phyloP scores from a whole-genome alignment of 495 filamentous ascomycete genomes.

The Lepidopterella palustris region DNA sequence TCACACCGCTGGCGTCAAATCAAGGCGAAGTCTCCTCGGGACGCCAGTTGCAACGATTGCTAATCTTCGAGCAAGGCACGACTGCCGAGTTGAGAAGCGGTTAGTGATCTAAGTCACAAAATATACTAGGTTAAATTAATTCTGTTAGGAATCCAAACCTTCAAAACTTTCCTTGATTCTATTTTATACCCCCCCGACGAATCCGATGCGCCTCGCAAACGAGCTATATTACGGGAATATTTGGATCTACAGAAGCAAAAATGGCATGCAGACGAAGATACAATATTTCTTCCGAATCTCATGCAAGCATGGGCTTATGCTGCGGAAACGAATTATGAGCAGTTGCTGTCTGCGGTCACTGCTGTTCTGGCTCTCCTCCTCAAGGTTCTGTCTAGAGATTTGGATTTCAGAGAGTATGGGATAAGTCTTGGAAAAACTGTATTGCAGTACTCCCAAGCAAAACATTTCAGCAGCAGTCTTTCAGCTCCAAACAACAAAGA shows the following conservation, averaged over 20 bases:
- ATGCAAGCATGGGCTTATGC: slow-evolving; percentile 76
- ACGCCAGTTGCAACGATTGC: slow-evolving; percentile 21
- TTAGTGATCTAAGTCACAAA: not conserved
- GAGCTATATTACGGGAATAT: slow-evolving; percentile 61
- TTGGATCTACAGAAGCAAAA: slow-evolving; percentile 59
- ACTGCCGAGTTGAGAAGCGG: slow-evolving; percentile 15
- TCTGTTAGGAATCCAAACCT: slow-evolving; percentile 59
- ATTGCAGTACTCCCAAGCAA: slow-evolving; percentile 63
- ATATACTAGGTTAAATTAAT: slow-evolving; percentile 7
- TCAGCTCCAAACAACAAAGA: slow-evolving; percentile 69
- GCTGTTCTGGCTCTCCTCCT: slow-evolving; percentile 72
- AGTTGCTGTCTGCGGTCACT: slow-evolving; percentile 64
- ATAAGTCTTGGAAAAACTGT: slow-evolving; percentile 65
- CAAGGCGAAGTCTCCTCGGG: slow-evolving; percentile 16
- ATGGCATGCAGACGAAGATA: slow-evolving; percentile 47
- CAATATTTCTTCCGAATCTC: slow-evolving; percentile 61
- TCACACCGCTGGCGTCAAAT: not conserved
- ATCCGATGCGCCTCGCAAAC: slow-evolving; percentile 24
- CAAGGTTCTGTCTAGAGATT: slow-evolving; percentile 58
- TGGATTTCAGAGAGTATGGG: slow-evolving; percentile 67
- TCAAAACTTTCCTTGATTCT: slow-evolving; percentile 67
- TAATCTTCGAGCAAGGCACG: slow-evolving; percentile 22
- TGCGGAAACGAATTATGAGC: slow-evolving; percentile 62
- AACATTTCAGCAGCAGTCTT: slow-evolving; percentile 64
- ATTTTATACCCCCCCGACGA: slow-evolving; percentile 45